Base-by-base conservation (phyloP, 306 rosid genomes). In the Begonia fuchsioides region DNA sequence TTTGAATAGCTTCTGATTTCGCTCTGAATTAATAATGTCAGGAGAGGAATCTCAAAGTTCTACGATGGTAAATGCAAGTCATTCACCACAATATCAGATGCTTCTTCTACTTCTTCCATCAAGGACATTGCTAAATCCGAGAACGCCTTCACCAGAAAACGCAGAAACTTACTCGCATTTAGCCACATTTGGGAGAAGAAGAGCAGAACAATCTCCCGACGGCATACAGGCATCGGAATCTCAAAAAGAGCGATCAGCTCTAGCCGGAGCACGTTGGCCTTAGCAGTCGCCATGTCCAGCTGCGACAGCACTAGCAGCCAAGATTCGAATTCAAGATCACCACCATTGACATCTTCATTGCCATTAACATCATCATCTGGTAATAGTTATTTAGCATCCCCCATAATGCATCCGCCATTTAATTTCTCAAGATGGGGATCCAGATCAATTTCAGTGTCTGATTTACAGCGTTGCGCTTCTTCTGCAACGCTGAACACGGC, bases 21-120 rank as follows among this genome's bases (percentile, higher is more conserved):
- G 35, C 0, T 26, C 35, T 41, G 45, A n/a, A 41, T 41, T 8
- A 58, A 26, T 26, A 4, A 26, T 41, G 43, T 68, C 90, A 88
- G 97, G 84, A 81, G 71, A 72, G 90, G 97, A 57, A 88, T 88
- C 50, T 88, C 97, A 38, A 76, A 43, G 60, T 88, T 88, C 50
- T 88, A 84, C 13, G 76, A 62, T n/a, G 97, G 97, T 20, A 88
- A 81, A 61, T 88, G 95, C 0, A 90, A 81, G 79, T 90, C 97
- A 14, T 90, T 70, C 82, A 81, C 97, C 39, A 70, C 78, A 69
- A 64, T 90, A 40, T 68, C 72, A 44, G 8, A 26, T 26, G 97
- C 84, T 32, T 81, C 71, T 39, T 72, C 73, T 39, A 58, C 57
- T 11, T 32, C 80, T 6, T 57, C 65, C 19, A 41, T 84, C 51